Percentiles rank a stretch among this genome's conserved stretches.
These are phyloP conservation scores for Pleurotus tuoliensis DNA, from an alignment of 768 basidiomycete species.

Conservation along the genomic window DNA sequence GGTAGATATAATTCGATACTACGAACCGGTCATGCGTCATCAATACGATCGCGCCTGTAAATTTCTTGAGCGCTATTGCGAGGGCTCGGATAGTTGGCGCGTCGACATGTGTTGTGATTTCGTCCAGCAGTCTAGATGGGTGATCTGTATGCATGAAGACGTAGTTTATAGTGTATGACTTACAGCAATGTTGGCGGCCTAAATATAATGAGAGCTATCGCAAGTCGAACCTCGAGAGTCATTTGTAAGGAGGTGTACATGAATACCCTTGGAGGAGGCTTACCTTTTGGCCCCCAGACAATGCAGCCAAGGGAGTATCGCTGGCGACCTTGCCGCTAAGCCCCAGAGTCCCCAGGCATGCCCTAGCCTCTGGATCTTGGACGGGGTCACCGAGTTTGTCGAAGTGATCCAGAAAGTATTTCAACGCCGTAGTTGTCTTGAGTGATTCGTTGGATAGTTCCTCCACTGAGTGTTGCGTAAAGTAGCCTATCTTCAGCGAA, in stretches of 20 bases:
- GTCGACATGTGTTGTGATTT: conserved; percentile 71
- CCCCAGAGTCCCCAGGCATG: conserved; percentile 39
- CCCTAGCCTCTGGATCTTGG: conserved; percentile 35
- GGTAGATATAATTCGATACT: neutral
- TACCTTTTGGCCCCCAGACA: conserved; percentile 58
- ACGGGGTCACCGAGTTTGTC: conserved; percentile 26
- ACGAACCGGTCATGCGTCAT: conserved; percentile 58
- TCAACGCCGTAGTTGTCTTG: conserved; percentile 19
- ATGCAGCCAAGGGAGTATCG: conserved; percentile 37
- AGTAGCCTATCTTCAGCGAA: conserved; percentile 52
- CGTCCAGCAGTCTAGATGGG: conserved; percentile 36
- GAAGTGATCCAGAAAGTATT: conserved; percentile 21
- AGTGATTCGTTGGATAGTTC: conserved; percentile 29
- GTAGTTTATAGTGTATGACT: neutral
- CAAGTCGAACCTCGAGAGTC: conserved; percentile 49
- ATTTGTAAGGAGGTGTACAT: neutral
- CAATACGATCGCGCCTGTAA: conserved; percentile 54
- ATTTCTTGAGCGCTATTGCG: conserved; percentile 45
- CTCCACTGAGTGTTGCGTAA: conserved; percentile 61
- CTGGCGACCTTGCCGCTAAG: conserved; percentile 38
- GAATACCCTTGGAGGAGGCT: neutral
- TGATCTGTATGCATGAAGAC: neutral
- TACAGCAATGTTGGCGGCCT: conserved; percentile 46
- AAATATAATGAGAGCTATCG: conserved; percentile 52
- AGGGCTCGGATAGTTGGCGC: conserved; percentile 55